Percentiles rank a stretch among this genome's conserved stretches.
Evolutionary conservation across 192 early-diverging fungal genomes (phyloP).

Genomic region (Funneliformis mosseae): DNA sequence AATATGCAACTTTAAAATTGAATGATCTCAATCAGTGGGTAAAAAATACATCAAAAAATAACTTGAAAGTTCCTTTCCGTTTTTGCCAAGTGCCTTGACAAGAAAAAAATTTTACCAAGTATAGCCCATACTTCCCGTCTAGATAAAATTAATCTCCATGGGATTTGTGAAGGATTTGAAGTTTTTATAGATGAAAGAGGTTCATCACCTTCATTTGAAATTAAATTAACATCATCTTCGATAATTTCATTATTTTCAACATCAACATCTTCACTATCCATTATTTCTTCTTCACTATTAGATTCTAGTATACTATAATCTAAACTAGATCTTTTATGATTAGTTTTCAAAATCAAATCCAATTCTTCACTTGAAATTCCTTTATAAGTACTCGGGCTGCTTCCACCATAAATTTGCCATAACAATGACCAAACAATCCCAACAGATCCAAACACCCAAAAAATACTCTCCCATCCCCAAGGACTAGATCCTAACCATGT

Average conservation of each 20-base stretch:
- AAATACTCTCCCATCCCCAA: conserved; percentile 47
- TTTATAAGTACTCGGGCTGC: conserved; percentile 31
- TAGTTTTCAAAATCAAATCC: conserved; percentile 35
- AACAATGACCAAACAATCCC: conserved; percentile 37
- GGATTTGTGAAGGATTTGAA: not conserved
- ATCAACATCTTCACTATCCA: not conserved
- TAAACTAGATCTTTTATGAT: not conserved
- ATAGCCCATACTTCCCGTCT: conserved; percentile 19
- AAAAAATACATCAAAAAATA: not conserved
- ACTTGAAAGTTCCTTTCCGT: no score
- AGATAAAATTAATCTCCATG: conserved; percentile 17
- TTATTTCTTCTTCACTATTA: not conserved
- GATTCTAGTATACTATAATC: not conserved
- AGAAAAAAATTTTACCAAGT: not conserved
- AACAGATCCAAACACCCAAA: conserved; percentile 43
- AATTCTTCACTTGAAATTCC: conserved; percentile 37
- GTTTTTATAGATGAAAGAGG: not conserved
- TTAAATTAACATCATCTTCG: not conserved
- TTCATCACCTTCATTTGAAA: not conserved
- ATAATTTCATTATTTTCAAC: not conserved
- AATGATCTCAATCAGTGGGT: not conserved
- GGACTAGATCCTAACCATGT: conserved; percentile 40
- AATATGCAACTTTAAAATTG: conserved; percentile 11
- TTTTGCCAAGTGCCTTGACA: no score
- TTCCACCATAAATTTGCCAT: conserved; percentile 44